Evolutionary conservation across 1,284 basidiomycete species (phyloP).

Genomic region (Sporisorium iseilematis-ciliati): DNA sequence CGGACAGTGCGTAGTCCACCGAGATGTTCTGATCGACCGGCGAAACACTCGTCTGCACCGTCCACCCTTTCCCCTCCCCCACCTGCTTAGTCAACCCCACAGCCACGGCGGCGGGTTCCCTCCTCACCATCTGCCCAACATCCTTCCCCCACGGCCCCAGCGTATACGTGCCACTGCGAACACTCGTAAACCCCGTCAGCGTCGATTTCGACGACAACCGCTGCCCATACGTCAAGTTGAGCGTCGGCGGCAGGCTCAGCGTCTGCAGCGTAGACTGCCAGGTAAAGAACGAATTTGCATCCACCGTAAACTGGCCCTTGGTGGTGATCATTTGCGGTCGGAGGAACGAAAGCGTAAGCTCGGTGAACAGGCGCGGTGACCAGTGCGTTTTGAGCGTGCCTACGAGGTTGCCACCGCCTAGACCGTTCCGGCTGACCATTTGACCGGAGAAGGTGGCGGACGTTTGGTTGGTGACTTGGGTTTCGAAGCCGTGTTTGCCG

Average conservation of each 20-base stretch:
- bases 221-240: constrained; percentile 72
- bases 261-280: constrained; percentile 64
- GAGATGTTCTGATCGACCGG: constrained; percentile 58
- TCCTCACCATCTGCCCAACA: constrained; percentile 24
- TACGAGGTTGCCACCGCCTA: constrained; percentile 73
- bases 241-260: constrained; percentile 67
- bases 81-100: constrained; percentile 62
- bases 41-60: constrained; percentile 48
- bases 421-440: constrained; percentile 70
- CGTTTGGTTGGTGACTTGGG: constrained; percentile 48
- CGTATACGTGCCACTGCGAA: constrained; percentile 71
- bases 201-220: constrained; percentile 63
- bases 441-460: constrained; percentile 63
- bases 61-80: constrained; percentile 59
- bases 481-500: constrained; percentile 67
- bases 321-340: constrained; percentile 71
- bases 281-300: constrained; percentile 70
- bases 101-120: constrained; percentile 54
- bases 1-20: constrained; percentile 71
- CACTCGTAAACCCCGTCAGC: constrained; percentile 63
- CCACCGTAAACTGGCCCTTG: constrained; percentile 71
- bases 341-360: constrained; percentile 70
- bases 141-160: constrained; percentile 71
- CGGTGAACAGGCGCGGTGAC: constrained; percentile 73
- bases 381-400: constrained; percentile 78